Percentiles rank a stretch among this genome's conserved stretches.
phyloP scores from a whole-genome alignment of 2,329 filamentous ascomycete genomes.

The Sarocladium brachiariae region DNA sequence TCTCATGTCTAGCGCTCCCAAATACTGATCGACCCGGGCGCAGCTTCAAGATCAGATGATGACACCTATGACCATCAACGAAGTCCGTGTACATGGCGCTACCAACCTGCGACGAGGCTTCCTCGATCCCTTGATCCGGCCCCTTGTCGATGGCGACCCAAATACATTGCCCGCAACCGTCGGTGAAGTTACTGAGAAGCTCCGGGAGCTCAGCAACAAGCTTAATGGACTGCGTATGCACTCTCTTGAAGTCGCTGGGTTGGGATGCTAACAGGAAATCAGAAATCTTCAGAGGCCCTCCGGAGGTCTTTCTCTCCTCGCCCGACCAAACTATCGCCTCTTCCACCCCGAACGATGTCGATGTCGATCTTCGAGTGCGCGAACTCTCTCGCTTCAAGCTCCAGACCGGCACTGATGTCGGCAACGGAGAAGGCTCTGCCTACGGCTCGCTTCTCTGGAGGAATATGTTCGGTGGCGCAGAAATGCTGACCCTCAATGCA shows the following conservation, averaged over 20 bases:
- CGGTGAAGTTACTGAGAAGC: slow-evolving; percentile 66
- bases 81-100: slow-evolving; percentile 76
- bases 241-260: not conserved
- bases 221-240: slow-evolving; percentile 68
- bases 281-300: slow-evolving; percentile 84
- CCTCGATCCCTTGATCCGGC: slow-evolving; percentile 72
- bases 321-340: slow-evolving; percentile 60
- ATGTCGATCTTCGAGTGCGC: slow-evolving; percentile 73
- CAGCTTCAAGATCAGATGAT: slow-evolving; percentile 65
- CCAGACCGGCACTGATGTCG: slow-evolving; percentile 91
- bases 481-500: slow-evolving; percentile 80
- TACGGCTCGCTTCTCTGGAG: slow-evolving; percentile 82
- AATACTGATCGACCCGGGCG: slow-evolving; percentile 15
- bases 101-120: slow-evolving; percentile 77
- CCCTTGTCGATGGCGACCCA: slow-evolving; percentile 63
- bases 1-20: not conserved
- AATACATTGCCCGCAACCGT: slow-evolving; percentile 63
- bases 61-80: slow-evolving; percentile 80
- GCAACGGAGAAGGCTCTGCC: slow-evolving; percentile 88
- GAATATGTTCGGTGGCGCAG: slow-evolving; percentile 91
- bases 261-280: slow-evolving; percentile 18
- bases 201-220: slow-evolving; percentile 65
- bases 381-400: slow-evolving; percentile 80
- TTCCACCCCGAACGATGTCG: slow-evolving; percentile 68
- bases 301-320: slow-evolving; percentile 73